Conservation (phyloP, 768 basidiomycete species). For the Mycena olivaceomarginata region DNA sequence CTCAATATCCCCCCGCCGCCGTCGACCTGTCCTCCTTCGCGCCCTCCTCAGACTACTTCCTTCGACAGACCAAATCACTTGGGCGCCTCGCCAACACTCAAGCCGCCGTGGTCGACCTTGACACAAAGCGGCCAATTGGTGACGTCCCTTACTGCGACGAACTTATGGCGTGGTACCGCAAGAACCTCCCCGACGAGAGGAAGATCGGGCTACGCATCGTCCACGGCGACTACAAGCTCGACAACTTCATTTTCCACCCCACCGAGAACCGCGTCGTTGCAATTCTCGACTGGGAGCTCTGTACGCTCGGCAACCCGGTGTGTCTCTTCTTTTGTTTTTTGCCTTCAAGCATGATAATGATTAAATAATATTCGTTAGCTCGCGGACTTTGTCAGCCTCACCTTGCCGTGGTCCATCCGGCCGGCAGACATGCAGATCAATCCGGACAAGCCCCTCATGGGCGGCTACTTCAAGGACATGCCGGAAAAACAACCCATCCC, state of each 20-base stretch:
- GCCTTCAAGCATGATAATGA: not conserved
- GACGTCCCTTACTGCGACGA: conserved; percentile 86
- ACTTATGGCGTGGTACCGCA: conserved; percentile 85
- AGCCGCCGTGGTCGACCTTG: conserved; percentile 79
- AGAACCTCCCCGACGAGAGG: conserved; percentile 85
- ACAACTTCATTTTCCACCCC: conserved; percentile 96
- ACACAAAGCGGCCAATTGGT: conserved; percentile 75
- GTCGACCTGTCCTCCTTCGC: conserved; percentile 86
- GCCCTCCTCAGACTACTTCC: conserved; percentile 88
- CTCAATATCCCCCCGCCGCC: conserved; percentile 75
- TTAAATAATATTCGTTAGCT: conserved; percentile 64
- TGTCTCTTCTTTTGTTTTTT: conserved; percentile 47
- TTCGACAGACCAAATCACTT: conserved; percentile 95
- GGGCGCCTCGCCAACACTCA: conserved; percentile 88
- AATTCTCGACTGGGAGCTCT: conserved; percentile 98
- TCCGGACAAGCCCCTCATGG: conserved; percentile 54
- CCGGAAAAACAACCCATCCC: conserved; percentile 74
- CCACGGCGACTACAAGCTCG: conserved; percentile 98
- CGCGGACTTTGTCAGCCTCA: conserved; percentile 93
- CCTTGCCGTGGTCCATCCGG: conserved; percentile 87
- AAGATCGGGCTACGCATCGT: conserved; percentile 90
- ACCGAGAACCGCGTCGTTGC: conserved; percentile 95
- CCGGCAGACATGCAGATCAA: conserved; percentile 58
- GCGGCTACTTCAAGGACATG: conserved; percentile 78
- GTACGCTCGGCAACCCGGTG: conserved; percentile 94